Evolutionary conservation across 495 filamentous ascomycete species (phyloP).

Genomic region (Sporormia fimetaria): DNA sequence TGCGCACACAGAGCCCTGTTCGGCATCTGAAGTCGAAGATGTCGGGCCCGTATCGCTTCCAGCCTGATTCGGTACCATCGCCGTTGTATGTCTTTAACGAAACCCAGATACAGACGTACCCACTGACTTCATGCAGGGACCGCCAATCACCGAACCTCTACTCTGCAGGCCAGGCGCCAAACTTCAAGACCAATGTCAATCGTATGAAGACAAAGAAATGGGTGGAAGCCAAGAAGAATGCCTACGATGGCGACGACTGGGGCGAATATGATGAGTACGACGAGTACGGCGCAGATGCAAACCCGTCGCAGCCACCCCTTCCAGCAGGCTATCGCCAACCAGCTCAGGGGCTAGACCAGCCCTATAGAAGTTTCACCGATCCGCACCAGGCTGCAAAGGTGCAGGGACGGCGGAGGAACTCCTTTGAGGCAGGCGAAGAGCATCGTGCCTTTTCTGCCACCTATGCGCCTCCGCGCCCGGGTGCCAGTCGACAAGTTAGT

Average conservation of each 20-base stretch:
- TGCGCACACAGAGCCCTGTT: not conserved
- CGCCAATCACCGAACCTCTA: slow-evolving; percentile 24
- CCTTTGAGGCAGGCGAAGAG: slow-evolving; percentile 43
- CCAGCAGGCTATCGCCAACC: slow-evolving; percentile 26
- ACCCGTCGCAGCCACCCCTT: slow-evolving; percentile 37
- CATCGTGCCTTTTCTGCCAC: slow-evolving; percentile 25
- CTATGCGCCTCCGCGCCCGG: not conserved
- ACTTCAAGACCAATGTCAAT: slow-evolving; percentile 72
- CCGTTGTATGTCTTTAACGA: slow-evolving; percentile 17
- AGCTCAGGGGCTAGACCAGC: slow-evolving; percentile 27
- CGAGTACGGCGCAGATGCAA: slow-evolving; percentile 50
- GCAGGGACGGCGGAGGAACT: slow-evolving; percentile 28
- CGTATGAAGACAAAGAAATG: slow-evolving; percentile 88
- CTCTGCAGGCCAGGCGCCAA: slow-evolving; percentile 37
- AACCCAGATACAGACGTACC: not conserved
- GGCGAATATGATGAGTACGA: slow-evolving; percentile 73
- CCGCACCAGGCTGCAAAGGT: slow-evolving; percentile 23
- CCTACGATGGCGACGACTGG: slow-evolving; percentile 93
- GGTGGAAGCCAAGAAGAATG: slow-evolving; percentile 77
- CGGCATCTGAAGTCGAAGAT: slow-evolving; percentile 25
- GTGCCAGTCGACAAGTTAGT: slow-evolving; percentile 13
- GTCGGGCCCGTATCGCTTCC: slow-evolving; percentile 30
- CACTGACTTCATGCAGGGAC: slow-evolving; percentile 23
- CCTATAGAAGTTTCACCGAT: slow-evolving; percentile 26
- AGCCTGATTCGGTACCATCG: slow-evolving; percentile 23